phyloP scores from a whole-genome alignment of 345 rosid species.

The Linum usitatissimum region DNA sequence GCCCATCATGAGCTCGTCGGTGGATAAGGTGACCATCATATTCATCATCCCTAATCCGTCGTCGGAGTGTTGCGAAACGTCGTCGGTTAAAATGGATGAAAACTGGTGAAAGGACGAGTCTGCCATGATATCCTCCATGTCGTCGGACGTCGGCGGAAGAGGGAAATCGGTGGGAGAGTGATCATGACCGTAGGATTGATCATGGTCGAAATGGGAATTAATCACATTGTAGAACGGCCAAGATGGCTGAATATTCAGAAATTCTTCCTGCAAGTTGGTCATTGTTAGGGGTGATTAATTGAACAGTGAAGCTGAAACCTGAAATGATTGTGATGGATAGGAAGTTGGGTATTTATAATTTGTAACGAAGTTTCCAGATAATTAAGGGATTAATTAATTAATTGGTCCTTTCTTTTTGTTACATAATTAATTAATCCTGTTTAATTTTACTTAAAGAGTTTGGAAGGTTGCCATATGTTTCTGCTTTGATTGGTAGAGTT shows the following conservation, averaged over 20 bases:
- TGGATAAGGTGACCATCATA: conserved; percentile 7
- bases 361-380: too few relatives aligned
- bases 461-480: background rate
- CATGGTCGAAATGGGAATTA: conserved; percentile 14
- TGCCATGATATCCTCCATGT: conserved; percentile 11
- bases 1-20: conserved; percentile 17
- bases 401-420: too few relatives aligned
- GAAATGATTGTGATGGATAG: background rate
- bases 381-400: too few relatives aligned
- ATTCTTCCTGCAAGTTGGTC: background rate
- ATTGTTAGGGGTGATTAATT: background rate
- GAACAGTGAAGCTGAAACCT: background rate
- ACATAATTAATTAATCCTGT: too few relatives aligned
- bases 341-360: background rate
- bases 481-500: background rate
- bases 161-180: conserved; percentile 14
- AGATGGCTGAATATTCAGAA: conserved; percentile 17
- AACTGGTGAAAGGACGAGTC: conserved; percentile 10
- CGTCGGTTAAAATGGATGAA: conserved; percentile 9
- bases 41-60: background rate
- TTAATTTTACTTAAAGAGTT: background rate
- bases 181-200: conserved; percentile 10
- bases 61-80: conserved; percentile 13
- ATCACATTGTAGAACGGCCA: conserved; percentile 22
- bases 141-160: conserved; percentile 7